Evolutionary conservation across 352 stramenopile species (phyloP).

Genomic region (Globisporangium okanoganense): DNA sequence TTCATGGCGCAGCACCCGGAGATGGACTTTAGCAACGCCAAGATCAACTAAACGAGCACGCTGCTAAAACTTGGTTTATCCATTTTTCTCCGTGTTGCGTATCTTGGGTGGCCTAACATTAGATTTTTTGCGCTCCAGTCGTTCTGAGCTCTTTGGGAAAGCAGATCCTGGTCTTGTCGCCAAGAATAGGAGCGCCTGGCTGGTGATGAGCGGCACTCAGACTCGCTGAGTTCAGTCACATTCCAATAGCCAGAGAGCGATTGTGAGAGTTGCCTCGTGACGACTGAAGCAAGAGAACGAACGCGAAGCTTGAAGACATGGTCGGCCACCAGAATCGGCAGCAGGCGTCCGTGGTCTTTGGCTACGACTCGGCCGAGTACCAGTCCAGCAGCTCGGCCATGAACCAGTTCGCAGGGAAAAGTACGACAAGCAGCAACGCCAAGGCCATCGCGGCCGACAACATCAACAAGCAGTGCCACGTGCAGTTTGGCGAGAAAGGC

Average conservation of each 20-base stretch:
- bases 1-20: constrained; percentile 99
- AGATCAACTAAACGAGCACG: constrained; percentile 86
- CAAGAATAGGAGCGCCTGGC: constrained; percentile 7
- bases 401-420: constrained; percentile 35
- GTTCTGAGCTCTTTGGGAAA: background rate
- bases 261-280: background rate
- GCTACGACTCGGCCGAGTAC: constrained; percentile 57
- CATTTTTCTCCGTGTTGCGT: background rate
- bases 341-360: constrained; percentile 56
- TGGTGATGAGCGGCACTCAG: constrained; percentile 15
- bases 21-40: constrained; percentile 99
- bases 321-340: constrained; percentile 26
- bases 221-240: constrained; percentile 9
- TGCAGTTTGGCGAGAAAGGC: constrained; percentile 59
- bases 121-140: background rate
- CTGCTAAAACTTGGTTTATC: background rate
- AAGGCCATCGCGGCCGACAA: constrained; percentile 23
- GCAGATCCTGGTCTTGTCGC: background rate
- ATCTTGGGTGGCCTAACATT: constrained; percentile 5
- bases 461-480: constrained; percentile 60
- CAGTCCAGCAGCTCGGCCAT: constrained; percentile 43
- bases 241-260: background rate
- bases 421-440: background rate
- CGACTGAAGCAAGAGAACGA: background rate
- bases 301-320: constrained; percentile 19